phyloP scores from a whole-genome alignment of 768 basidiomycete genomes.

The Crucibulum laeve region DNA sequence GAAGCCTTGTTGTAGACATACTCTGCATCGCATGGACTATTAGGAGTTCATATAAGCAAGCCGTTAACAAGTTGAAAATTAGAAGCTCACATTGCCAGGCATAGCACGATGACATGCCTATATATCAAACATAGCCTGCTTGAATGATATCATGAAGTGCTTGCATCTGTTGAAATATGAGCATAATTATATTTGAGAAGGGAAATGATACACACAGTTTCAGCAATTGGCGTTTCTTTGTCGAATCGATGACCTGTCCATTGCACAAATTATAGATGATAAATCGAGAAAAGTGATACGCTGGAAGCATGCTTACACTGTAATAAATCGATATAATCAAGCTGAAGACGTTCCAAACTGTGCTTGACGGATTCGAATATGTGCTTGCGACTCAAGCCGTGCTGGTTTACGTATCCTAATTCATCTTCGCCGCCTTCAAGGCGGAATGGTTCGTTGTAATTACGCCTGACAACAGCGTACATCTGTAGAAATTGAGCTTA shows the following conservation, averaged over 20 bases:
- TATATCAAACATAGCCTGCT: constrained; percentile 39
- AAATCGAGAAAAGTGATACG: neutral
- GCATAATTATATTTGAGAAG: neutral
- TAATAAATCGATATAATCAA: constrained; percentile 57
- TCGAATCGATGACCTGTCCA: constrained; percentile 32
- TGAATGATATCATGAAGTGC: constrained; percentile 44
- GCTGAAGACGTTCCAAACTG: constrained; percentile 47
- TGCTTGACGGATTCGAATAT: constrained; percentile 50
- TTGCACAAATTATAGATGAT: neutral
- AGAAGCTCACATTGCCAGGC: constrained; percentile 29
- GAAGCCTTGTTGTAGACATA: no score
- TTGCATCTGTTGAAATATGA: constrained; percentile 28
- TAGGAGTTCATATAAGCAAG: no score
- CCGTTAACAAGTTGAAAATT: no score
- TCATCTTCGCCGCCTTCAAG: no score
- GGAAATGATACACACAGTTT: constrained; percentile 14
- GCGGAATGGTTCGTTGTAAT: no score
- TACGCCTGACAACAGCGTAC: no score
- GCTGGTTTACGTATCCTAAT: no score
- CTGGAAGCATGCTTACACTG: constrained; percentile 33
- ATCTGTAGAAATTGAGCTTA: no score
- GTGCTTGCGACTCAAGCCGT: constrained; percentile 37
- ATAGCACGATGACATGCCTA: constrained; percentile 33
- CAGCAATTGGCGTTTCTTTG: constrained; percentile 34
- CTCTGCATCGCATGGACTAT: no score